phyloP scores from a whole-genome alignment of 305 asterid genomes.

The Fraxinus floribunda region DNA sequence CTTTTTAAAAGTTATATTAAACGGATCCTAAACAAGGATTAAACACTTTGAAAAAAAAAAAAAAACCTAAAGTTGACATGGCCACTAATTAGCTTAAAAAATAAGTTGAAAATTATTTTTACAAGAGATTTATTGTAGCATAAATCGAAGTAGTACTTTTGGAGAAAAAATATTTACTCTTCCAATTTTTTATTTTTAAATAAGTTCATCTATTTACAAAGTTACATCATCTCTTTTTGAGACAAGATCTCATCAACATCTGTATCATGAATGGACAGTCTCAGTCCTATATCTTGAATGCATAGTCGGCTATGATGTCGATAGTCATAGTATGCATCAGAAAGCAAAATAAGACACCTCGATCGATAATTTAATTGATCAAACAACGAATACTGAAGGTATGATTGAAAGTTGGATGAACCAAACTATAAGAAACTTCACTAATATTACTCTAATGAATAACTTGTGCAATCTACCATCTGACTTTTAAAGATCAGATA shows the following conservation, averaged over 20 bases:
- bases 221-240: not conserved
- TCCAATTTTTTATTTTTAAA: too few relatives aligned
- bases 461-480: not conserved
- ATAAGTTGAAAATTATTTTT: not conserved
- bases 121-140: not conserved
- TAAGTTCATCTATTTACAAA: too few relatives aligned
- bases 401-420: not conserved
- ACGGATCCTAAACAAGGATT: too few relatives aligned
- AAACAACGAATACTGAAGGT: not conserved
- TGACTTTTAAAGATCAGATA: too few relatives aligned
- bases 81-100: not conserved
- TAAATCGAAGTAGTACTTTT: not conserved
- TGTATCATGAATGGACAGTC: not conserved
- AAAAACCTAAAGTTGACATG: not conserved
- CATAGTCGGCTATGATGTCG: too few relatives aligned
- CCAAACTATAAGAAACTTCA: not conserved
- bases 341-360: not conserved
- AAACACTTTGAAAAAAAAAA: too few relatives aligned
- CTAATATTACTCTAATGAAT: not conserved
- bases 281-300: not conserved
- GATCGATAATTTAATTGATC: not conserved
- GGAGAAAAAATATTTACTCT: too few relatives aligned
- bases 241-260: not conserved
- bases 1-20: too few relatives aligned
- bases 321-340: not conserved